Base-by-base conservation (phyloP, 345 rosid species). In the Eucalyptus sp. region DNA sequence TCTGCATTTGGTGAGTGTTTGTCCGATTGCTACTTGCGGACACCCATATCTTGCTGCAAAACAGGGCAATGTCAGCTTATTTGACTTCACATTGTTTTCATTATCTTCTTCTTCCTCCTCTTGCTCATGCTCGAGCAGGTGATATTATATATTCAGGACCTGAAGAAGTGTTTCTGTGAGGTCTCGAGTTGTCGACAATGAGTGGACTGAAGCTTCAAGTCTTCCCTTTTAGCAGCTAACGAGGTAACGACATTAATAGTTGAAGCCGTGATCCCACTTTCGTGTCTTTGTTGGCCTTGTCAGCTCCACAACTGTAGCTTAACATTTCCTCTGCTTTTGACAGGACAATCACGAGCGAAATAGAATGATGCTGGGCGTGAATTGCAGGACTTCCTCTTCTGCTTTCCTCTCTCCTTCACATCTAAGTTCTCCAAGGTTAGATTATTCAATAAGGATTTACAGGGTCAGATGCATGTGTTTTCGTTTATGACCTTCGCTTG, bases 311-410 rank as follows among this genome's bases (percentile, higher is more conserved):
- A 18, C 66, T 46, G 44, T 48, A 52, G 52, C 9, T 87, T 41
- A 11, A 52, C 62, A 24, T 15, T 31, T 37, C 13, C 87, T 86
- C 46, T 52, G 54, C 18, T 52, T 52, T 50, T 13, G 8, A 56
- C 29, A 76, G 83, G 83, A 76, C 29, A 22, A 76, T 31, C 60
- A 48, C 44, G 20, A 11, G 66, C 51, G 87, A 17, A 50, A 62
- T 54, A 68, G 86, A 87, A 91, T 83, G 80, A 94, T 92, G 96
- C 87, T 90, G 91, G 93, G 91, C 54, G 90, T 91, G 58, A 93
- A 93, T 86, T 92, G 92, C 92, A 92, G 92, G 44, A 91, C 93
- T 68, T 93, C 94, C 44, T 93, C 93, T 86, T 91, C 95, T 71
- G 89, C 94, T 15, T 91, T 88, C 66, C 87, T 93, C 80, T 91